Evolutionary conservation across 2,329 filamentous ascomycete species (phyloP).

Genomic region (Tolypocladium tropicale): DNA sequence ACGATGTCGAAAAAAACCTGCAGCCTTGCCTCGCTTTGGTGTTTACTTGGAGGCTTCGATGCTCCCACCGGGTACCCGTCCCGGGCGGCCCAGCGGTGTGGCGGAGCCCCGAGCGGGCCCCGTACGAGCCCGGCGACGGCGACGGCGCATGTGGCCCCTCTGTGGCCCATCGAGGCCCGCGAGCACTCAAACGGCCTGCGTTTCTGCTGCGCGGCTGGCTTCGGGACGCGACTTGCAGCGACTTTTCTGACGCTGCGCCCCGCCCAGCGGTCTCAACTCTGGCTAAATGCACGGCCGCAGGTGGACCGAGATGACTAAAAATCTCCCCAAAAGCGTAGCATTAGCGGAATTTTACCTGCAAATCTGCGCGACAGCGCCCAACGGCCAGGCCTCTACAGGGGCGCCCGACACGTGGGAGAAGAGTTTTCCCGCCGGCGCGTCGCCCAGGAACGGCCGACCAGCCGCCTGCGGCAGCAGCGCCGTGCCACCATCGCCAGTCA

Average conservation of each 20-base stretch:
- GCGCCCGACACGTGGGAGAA: background rate
- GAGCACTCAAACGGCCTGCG: background rate
- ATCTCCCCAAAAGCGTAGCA: background rate
- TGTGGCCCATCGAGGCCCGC: background rate
- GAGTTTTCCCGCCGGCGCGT: background rate
- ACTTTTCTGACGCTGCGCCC: background rate
- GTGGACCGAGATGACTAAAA: background rate
- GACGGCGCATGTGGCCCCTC: background rate
- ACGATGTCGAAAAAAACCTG: background rate
- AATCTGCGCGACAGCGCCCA: background rate
- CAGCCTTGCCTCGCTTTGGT: background rate
- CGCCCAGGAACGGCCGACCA: background rate
- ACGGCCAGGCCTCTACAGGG: background rate
- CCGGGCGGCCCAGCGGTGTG: background rate
- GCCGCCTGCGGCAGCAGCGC: background rate
- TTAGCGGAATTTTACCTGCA: background rate
- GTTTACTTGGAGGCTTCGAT: background rate
- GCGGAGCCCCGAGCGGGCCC: background rate
- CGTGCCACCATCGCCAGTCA: background rate
- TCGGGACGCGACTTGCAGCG: background rate
- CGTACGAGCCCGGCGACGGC: background rate
- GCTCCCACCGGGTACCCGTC: background rate
- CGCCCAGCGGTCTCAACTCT: background rate
- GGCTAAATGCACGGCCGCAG: background rate
- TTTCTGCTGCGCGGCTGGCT: background rate